Percentiles rank a stretch among this genome's conserved stretches.
phyloP scores from a whole-genome alignment of 2,329 filamentous ascomycete genomes.

The Aspergillus persii region DNA sequence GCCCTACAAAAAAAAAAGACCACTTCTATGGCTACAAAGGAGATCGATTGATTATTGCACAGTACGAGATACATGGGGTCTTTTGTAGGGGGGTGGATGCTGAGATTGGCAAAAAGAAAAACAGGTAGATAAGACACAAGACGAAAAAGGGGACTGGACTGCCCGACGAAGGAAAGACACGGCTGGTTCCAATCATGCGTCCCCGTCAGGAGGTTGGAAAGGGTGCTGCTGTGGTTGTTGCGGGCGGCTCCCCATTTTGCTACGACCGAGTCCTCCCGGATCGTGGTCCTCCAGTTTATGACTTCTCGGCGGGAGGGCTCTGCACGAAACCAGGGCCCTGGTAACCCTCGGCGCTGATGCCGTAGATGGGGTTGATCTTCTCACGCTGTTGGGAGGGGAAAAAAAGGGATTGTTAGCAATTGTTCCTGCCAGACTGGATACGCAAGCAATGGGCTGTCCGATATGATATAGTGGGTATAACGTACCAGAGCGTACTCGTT shows the following conservation, averaged over 20 bases:
- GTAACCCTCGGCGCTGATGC: slow-evolving; percentile 77
- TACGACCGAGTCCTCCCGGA: slow-evolving; percentile 20
- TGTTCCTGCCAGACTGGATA: slow-evolving; percentile 12
- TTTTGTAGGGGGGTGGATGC: slow-evolving; percentile 23
- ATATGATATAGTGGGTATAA: slow-evolving; percentile 15
- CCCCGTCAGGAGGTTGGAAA: not conserved
- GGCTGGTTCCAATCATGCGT: not conserved
- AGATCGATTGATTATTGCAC: slow-evolving; percentile 46
- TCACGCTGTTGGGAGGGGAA: slow-evolving; percentile 58
- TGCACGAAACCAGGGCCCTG: slow-evolving; percentile 76
- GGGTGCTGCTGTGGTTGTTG: not conserved
- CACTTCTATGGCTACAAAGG: slow-evolving; percentile 41
- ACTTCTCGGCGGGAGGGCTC: slow-evolving; percentile 47
- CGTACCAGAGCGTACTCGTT: slow-evolving; percentile 93
- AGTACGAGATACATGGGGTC: slow-evolving; percentile 42
- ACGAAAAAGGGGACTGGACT: slow-evolving; percentile 19
- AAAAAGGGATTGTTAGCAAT: slow-evolving; percentile 16
- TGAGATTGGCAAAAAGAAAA: slow-evolving; percentile 26
- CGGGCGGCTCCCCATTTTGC: not conserved
- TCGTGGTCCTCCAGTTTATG: slow-evolving; percentile 25
- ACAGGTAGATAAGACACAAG: slow-evolving; percentile 19
- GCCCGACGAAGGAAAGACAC: slow-evolving; percentile 3
- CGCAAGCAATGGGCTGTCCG: not conserved
- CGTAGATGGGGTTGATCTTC: slow-evolving; percentile 82
- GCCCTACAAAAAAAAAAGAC: slow-evolving; percentile 6